Evolutionary conservation across 1,139 yeast genomes (phyloP), one percentile per base, ranked within the genome.

Genomic region (Taiozyma sp.): DNA sequence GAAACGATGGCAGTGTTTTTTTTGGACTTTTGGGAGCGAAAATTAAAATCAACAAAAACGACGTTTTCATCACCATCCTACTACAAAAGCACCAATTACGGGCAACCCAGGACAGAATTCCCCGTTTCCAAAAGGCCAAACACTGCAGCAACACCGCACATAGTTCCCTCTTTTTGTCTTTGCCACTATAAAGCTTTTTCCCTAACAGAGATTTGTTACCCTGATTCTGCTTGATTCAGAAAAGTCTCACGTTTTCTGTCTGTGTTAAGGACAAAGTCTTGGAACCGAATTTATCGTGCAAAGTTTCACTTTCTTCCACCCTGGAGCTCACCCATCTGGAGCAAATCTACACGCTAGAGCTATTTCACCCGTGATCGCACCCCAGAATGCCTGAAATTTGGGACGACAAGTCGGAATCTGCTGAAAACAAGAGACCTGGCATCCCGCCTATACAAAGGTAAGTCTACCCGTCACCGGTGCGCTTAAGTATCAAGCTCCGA

Each of bases 401-500:
- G 61, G 51, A 52, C 22, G 53, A 49, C 12, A 44, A 49, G 38
- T 28, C 57, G 23, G 59, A 57, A 8, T 38, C 44, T 28, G 4
- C 53, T 29, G 58, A 54, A 4, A 43, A 43, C 43, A 56, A 57
- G 40, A 52, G 56, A 46, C 54, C 58, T 22, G 53, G 51, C 9
- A 60, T 59, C 30, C 64, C 64, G 12, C 56, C 63, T 29, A 38
- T 60, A 13, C 62, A 57, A 57, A 57, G 56, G 64, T 62, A 45
- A 48, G 64, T 60, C 13, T 22, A 36, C 23, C 13, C n/a, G 28
- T 10, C 43, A 30, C 9, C 27, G 22, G 8, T 32, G 19, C 14
- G 9, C 9, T 13, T n/a, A n/a, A n/a, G 16, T 19, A 32, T 32
- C 14, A 19, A 32, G 36, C 36, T 19, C n/a, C 36, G 19, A 32